Evolutionary conservation across 768 basidiomycete species (phyloP), one percentile per base, ranked within the genome.

Genomic region (Flagelloscypha sp.): DNA sequence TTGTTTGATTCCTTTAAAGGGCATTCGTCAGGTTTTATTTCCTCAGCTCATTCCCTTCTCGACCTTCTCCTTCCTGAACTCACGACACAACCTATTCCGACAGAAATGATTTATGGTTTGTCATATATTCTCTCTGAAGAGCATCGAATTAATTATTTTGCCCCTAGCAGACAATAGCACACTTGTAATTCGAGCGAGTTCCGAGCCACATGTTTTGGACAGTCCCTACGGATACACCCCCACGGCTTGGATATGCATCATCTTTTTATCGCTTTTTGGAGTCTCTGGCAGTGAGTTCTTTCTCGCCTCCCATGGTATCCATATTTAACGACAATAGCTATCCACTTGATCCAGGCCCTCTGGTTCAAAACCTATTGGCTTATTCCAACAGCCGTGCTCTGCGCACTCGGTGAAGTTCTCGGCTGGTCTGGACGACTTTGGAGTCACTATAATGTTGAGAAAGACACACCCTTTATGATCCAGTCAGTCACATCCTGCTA

Each of bases 401-500:
- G 59, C 12, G 66, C 61, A 6, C 5, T 56, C 3, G 44, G 57
- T 6, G 70, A 72, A 43, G 46, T 62, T 12, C 37, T 63, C 1
- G 69, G 70, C 7, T 72, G 69, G 69, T 42, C 45, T 6, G 68
- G 53, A 0, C 50, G 68, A 10, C 37, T 63, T 6, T 70, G 63
- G 68, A 62, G 56, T 13, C 53, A 48, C 35, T 30, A 41, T 18
- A 47, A 46, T 15, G 13, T 33, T 13, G 25, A 36, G 21, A 15
- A 45, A 3, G 42, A 47, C 17, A n/a, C n/a, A n/a, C 57, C 68
- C 0, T 74, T 57, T 48, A 48, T 66, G 37, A 66, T 71, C 30
- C 70, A 73, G 65, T 65, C 28, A 35, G 62, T 54, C n/a, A n/a
- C n/a, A n/a, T n/a, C n/a, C n/a, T n/a, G n/a, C n/a, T n/a, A n/a